Evolutionary conservation across 2,329 filamentous ascomycete species (phyloP).

Genomic region (Blastomyces gilchristii): DNA sequence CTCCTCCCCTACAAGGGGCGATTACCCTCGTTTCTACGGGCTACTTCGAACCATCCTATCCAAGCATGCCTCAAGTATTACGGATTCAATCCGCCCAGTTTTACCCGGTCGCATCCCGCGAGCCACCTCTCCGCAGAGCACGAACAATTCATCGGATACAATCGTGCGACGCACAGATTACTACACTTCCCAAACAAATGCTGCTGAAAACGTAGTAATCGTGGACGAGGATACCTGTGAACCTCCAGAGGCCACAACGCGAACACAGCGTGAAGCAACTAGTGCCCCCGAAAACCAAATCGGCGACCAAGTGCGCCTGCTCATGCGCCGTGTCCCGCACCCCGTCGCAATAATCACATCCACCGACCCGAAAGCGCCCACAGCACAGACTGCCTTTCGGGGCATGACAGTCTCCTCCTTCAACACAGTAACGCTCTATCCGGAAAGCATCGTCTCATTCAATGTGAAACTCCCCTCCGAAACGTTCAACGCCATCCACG

Average conservation of each 20-base stretch:
- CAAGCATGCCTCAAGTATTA: constrained; percentile 15
- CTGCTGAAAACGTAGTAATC: not conserved
- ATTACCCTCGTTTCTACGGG: not conserved
- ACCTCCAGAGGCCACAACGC: not conserved
- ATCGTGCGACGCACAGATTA: not conserved
- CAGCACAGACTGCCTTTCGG: constrained; percentile 25
- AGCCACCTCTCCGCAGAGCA: not conserved
- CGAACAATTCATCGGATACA: constrained; percentile 1
- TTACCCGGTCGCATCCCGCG: constrained; percentile 7
- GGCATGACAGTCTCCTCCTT: constrained; percentile 54
- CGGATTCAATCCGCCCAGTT: constrained; percentile 14
- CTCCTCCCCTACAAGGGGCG: not conserved
- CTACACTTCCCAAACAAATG: not conserved
- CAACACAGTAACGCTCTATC: constrained; percentile 47
- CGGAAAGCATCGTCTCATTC: constrained; percentile 50
- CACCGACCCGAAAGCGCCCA: constrained; percentile 26
- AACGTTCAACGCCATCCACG: constrained; percentile 44
- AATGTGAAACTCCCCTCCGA: constrained; percentile 49
- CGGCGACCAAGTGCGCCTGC: constrained; percentile 28
- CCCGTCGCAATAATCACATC: constrained; percentile 48
- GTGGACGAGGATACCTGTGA: constrained; percentile 4
- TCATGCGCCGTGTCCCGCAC: constrained; percentile 48
- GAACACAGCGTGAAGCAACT: not conserved
- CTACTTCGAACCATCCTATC: constrained; percentile 15
- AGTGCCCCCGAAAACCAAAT: constrained; percentile 5